Base-by-base conservation (phyloP, 164 flowering plant species). In the Stephania japonica region DNA sequence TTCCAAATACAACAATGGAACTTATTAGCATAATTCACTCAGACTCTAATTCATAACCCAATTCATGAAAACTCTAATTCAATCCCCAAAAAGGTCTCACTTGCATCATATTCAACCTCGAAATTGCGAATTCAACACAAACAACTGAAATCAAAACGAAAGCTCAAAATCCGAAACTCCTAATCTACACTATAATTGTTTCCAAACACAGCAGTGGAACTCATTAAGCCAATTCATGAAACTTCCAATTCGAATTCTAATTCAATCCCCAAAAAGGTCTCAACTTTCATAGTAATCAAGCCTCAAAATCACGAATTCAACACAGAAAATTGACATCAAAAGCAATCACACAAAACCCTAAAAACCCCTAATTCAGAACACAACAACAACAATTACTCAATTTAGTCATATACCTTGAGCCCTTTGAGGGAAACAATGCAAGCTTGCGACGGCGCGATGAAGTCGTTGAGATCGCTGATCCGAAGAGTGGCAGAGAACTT, bases 361-460 rank as follows among this genome's bases (percentile, higher is more conserved):
- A 47, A 72, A 23, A 13, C 42, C 64, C 7, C 23, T 19, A 7
- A 59, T n/a, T n/a, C 23, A 19, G 70, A 70, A 24, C 38, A 32
- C 38, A 32, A 32, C 38, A 32, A 32, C 38, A 32, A 32, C 10
- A 44, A 8, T 25, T 59, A 86, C 88, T 87, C 80, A 7, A 79
- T 43, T 71, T 70, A 79, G 23, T 84, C 84, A 43, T 80, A 85
- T 0, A 84, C 49, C 75, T 85, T 84, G 16, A 75, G 67, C 7
- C 87, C 88, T 59, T 88, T 88, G 21, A 88, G 84, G 64, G 97
- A 90, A 42, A 94, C 92, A 59, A 92, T 85, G 63, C 98, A 94
- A 56, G 84, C 92, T 80, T 92, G 97, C 12, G 97, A 89, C 1
- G 99, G 99, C 0, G 99, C 95, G n/a, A 94, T 92, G 83, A 80